Evolutionary conservation across 805 yeast species (phyloP).

Genomic region (Myxozyma kluyveri): DNA sequence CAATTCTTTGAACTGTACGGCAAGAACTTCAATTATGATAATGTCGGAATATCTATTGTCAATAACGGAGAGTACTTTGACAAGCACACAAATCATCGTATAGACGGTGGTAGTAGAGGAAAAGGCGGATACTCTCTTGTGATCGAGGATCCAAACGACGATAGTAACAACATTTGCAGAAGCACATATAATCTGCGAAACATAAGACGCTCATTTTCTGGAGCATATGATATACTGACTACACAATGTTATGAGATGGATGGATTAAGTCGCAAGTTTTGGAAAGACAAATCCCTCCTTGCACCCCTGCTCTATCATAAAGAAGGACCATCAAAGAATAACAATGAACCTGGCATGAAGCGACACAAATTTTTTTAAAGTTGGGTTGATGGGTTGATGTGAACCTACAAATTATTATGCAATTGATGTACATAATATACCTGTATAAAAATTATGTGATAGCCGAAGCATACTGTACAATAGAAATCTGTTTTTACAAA

Average conservation of each 20-base stretch:
- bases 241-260: conserved; percentile 74
- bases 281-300: conserved; percentile 69
- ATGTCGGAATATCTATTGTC: conserved; percentile 62
- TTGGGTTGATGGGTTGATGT: too few species aligned
- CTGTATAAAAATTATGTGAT: too few species aligned
- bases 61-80: conserved; percentile 56
- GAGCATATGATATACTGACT: conserved; percentile 75
- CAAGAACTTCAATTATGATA: conserved; percentile 78
- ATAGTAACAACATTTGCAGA: conserved; percentile 69
- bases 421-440: too few species aligned
- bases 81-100: conserved; percentile 53
- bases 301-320: conserved; percentile 43
- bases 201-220: conserved; percentile 80
- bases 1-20: conserved; percentile 95
- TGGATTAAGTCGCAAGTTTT: conserved; percentile 58
- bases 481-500: too few species aligned
- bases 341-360: too few species aligned
- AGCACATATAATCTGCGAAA: conserved; percentile 79
- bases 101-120: conserved; percentile 37
- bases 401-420: too few species aligned
- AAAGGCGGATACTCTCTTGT: conserved; percentile 53
- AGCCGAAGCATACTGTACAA: too few species aligned
- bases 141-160: conserved; percentile 87
- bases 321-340: too few species aligned
- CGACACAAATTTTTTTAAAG: too few species aligned